Conservation (phyloP, 1,284 basidiomycete genomes). For the Papiliotrema laurentii region DNA sequence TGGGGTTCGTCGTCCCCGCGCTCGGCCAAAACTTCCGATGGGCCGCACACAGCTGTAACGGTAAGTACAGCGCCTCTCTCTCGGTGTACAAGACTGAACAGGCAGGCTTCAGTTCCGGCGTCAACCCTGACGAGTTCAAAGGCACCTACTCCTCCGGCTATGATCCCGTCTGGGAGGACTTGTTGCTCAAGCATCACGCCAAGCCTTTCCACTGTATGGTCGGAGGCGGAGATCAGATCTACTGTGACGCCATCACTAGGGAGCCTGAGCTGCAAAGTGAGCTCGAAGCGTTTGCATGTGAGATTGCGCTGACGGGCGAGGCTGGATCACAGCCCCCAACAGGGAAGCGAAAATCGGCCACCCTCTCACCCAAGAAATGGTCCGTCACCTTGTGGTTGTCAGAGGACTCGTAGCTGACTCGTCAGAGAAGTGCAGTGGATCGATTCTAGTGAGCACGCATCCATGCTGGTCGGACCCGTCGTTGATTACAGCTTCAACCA, state of each 20-base stretch:
- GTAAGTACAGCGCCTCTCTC: slow-evolving; percentile 15
- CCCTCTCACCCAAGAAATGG: slow-evolving; percentile 69
- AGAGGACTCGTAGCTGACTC: slow-evolving; percentile 1
- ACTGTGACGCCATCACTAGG: slow-evolving; percentile 50
- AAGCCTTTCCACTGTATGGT: slow-evolving; percentile 72
- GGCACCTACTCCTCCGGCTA: slow-evolving; percentile 63
- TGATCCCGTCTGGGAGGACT: slow-evolving; percentile 89
- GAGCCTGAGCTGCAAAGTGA: slow-evolving; percentile 51
- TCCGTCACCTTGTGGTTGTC: not conserved
- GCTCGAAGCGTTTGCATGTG: not conserved
- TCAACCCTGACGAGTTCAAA: slow-evolving; percentile 50
- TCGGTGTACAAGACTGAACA: not conserved
- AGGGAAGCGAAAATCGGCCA: slow-evolving; percentile 61
- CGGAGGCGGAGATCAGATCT: slow-evolving; percentile 50
- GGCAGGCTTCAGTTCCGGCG: slow-evolving; percentile 51
- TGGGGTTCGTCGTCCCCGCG: slow-evolving; percentile 81
- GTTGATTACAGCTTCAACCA: slow-evolving; percentile 63
- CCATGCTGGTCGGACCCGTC: not conserved
- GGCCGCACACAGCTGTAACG: slow-evolving; percentile 66
- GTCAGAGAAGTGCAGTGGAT: slow-evolving; percentile 63
- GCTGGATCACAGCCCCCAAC: slow-evolving; percentile 71
- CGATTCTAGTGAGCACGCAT: slow-evolving; percentile 52
- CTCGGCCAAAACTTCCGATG: slow-evolving; percentile 81
- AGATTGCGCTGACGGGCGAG: slow-evolving; percentile 40
- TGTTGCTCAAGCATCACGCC: slow-evolving; percentile 72